Base-by-base conservation (phyloP, 2,329 filamentous ascomycete species). In the Niveomyces coronatus region DNA sequence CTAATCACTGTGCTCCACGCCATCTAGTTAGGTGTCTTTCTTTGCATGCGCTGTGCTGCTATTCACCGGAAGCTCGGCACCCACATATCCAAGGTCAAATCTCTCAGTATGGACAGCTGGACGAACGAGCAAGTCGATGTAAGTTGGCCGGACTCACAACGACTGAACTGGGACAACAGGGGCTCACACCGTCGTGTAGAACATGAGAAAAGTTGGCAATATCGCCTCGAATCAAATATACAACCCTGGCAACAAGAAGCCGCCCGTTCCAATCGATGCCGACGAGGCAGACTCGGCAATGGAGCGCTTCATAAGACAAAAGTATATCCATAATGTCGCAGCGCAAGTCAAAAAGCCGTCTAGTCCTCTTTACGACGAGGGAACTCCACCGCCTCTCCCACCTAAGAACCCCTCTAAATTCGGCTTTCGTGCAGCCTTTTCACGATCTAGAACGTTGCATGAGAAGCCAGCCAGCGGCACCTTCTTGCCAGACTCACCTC, bases 31-130 rank as follows among this genome's bases (percentile, higher is more conserved):
- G 91, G 91, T 43, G 78, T 96, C 47, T 98, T 98, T 58, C 70
- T 98, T 35, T 98, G 91, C 65, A 93, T 98, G 84, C 85, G 91
- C 57, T 98, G 91, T 69, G 91, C 88, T 38, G 76, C 87, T 39
- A 75, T 96, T 54, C 91, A 98, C 67, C 85, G 91, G 55, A 96
- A 96, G 64, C 70, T 98, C 53, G 91, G 91, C 44, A 96, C 91
- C 28, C 91, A 98, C 61, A 86, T 98, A 46, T 95, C 88, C 48
- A 98, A 98, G 61, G 87, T 98, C 67, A 98, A 98, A 63, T 96
- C 88, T 26, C 63, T 98, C 64, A 96, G 84, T 60, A 96, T 98
- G 88, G 91, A 98, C 63, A 91, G 82, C 49, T 98, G 91, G 91
- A 79, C 84, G 34, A 81, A 82, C 53, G 91, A 96, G 44, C 91